Evolutionary conservation across 768 basidiomycete genomes (phyloP).

Genomic region (Trichaptum fuscoviolaceum): DNA sequence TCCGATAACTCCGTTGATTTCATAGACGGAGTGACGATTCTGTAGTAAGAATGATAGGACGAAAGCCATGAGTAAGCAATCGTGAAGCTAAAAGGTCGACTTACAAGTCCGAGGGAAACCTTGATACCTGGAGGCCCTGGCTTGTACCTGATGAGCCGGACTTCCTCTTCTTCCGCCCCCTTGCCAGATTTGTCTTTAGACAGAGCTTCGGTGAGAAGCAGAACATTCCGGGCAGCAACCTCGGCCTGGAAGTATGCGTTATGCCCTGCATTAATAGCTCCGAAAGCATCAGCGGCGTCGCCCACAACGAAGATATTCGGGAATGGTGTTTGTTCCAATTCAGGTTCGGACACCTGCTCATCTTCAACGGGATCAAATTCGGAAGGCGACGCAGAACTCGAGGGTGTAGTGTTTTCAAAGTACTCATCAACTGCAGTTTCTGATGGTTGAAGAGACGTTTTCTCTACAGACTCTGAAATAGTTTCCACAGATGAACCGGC

Average conservation of each 20-base stretch:
- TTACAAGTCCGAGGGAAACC: conserved; percentile 53
- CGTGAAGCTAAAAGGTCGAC: conserved; percentile 14
- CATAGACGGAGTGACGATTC: conserved; percentile 40
- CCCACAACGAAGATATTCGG: conserved; percentile 58
- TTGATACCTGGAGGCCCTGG: conserved; percentile 53
- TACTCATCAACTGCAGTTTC: background rate
- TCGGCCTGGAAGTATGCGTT: conserved; percentile 48
- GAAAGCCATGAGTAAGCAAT: background rate
- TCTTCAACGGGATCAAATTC: background rate
- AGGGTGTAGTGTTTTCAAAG: background rate
- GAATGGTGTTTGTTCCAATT: conserved; percentile 29
- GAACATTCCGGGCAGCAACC: conserved; percentile 51
- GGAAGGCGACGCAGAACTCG: conserved; percentile 2
- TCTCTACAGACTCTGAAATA: background rate
- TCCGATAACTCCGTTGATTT: conserved; percentile 40
- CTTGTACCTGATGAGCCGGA: conserved; percentile 35
- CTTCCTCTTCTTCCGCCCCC: conserved; percentile 8
- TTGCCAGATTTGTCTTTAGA: conserved; percentile 13
- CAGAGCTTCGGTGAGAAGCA: conserved; percentile 35
- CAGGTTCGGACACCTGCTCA: conserved; percentile 8
- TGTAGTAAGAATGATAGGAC: background rate
- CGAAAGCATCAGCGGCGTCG: conserved; percentile 60
- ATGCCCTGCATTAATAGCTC: conserved; percentile 56
- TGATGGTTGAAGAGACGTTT: background rate
- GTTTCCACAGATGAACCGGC: background rate